Base-by-base conservation (phyloP, 2,329 filamentous ascomycete genomes). In the Penicillium sp. region DNA sequence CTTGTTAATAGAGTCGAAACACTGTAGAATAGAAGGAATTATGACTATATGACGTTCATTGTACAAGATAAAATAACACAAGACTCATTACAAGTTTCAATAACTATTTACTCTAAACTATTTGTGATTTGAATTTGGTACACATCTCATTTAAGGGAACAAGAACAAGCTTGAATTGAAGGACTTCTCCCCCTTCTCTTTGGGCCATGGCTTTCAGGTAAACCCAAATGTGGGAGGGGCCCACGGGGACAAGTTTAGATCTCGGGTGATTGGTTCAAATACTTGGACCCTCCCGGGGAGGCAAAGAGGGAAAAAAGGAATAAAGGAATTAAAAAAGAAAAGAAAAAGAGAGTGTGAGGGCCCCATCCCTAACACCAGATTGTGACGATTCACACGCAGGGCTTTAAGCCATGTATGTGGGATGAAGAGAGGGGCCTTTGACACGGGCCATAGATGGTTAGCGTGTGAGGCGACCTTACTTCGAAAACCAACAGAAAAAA, bases 401-500 rank as follows among this genome's bases (percentile, higher is more conserved):
- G 56, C 35, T 51, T 57, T 64, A 55, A 61, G 61, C 61, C 61
- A 63, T 63, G 44, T 54, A 59, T 49, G 47, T 53, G 56, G 56
- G 56, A 53, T 49, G 54, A 57, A 47, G 54, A 44, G 40, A 30
- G 40, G 42, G 55, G 30, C 45, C 58, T 58, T 50, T 55, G 62
- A 58, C 61, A 65, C 62, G 56, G 60, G 63, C 60, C 65, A 59
- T 47, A 59, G 51, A 35, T 44, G 64, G 68, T 63, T 70, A 70
- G 68, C 63, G 68, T 57, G 57, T 30, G 37, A 62, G 56, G 59
- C 40, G 65, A 69, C 67, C 66, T 69, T 68, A 67, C 68, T 68
- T 68, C 57, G 19, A 17, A 37, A 33, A n/a, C n/a, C n/a, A n/a
- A n/a, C n/a, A n/a, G n/a, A 17, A 44, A 19, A 30, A n/a, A 33